Evolutionary conservation across 768 basidiomycete species (phyloP), one percentile per base, ranked within the genome.

Genomic region (Lentinula sp.): DNA sequence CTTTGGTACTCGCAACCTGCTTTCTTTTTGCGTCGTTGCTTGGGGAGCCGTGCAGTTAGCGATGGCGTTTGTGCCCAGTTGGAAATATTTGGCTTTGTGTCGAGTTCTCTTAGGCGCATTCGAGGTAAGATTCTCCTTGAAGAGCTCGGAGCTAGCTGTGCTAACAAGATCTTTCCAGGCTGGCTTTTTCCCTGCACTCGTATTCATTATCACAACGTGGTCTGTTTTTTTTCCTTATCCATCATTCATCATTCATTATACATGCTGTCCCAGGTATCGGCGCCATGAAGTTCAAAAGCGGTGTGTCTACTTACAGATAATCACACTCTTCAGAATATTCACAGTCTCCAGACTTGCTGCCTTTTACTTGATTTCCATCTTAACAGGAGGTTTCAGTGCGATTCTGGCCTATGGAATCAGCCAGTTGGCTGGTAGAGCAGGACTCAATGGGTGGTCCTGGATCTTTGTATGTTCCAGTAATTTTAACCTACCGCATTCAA

Each of bases 201-300:
- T 81, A 28, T 82, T 76, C 64, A 73, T 81, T 28, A 78, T 82
- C 61, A 76, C 78, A 35, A 79, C 79, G 8, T 83, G 82, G 81
- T 80, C 58, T 5, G 72, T 53, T 43, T 18, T 9, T 15, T 31
- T 5, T 61, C 31, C 18, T 51, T 32, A 39, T 35, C 31, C n/a
- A 49, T 28, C 32, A 9, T 48, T 8, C n/a, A 21, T 43, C 13
- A 5, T 31, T 28, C 23, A 4, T 10, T 18, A 6, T 31, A 34
- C 11, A 10, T 7, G 4, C 3, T 49, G 1, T 15, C 39, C 3
- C 31, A 80, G 80, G 81, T 83, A 82, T 67, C 78, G 70, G 16
- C 76, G 80, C 34, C 75, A 80, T 55, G 80, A 83, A 73, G 78
- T 81, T 13, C 82, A 82, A 64, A 79, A 74, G 65, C 70, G 81